phyloP scores from a whole-genome alignment of 2,329 filamentous ascomycete species.

The Sporothrix phasma region DNA sequence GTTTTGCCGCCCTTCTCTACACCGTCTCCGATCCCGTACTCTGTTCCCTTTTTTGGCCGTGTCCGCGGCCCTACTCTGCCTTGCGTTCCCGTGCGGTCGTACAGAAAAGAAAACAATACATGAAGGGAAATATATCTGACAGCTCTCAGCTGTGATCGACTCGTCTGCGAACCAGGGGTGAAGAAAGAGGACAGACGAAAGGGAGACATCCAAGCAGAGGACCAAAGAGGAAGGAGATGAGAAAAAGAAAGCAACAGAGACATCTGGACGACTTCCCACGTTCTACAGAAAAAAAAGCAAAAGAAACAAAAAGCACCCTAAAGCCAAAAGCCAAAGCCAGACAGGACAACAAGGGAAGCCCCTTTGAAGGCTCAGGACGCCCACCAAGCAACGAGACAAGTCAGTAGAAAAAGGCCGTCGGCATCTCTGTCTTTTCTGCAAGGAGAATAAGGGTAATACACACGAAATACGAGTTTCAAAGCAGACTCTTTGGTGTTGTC shows the following conservation, averaged over 20 bases:
- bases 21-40: neutral
- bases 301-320: too few species aligned
- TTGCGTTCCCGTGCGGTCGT: slow-evolving; percentile 9
- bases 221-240: neutral
- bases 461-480: too few species aligned
- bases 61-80: neutral
- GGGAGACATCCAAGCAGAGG: neutral
- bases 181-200: neutral
- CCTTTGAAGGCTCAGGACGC: neutral
- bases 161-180: neutral
- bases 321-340: neutral
- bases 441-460: too few species aligned
- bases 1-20: neutral
- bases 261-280: neutral
- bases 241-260: neutral
- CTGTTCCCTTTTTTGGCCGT: neutral
- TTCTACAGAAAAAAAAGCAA: neutral
- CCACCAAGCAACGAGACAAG: neutral
- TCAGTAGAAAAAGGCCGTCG: neutral
- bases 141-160: neutral
- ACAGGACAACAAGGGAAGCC: neutral
- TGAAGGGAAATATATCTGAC: too few species aligned
- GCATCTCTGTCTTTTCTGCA: slow-evolving; percentile 1
- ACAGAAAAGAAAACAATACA: too few species aligned
- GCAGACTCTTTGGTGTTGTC: neutral